Conservation (phyloP, 176 grass and related monocot species). For the Rhynchospora tenuis region DNA sequence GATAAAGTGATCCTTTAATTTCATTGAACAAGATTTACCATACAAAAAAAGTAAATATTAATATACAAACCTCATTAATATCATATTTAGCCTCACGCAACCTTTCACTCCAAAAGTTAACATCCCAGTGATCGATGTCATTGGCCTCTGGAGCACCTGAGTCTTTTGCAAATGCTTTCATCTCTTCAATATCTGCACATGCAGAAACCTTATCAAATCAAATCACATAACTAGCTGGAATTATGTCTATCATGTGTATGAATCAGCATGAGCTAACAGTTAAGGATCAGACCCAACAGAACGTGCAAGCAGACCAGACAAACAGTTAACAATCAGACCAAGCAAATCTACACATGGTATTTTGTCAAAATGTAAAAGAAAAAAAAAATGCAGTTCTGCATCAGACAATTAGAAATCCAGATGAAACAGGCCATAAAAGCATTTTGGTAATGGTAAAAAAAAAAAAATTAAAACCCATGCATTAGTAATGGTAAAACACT, state of each 20-base stretch:
- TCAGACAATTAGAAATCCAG: not conserved
- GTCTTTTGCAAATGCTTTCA: slow-evolving; percentile 57
- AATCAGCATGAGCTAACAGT: not conserved
- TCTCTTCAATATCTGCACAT: slow-evolving; percentile 73
- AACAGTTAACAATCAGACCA: not conserved
- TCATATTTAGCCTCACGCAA: slow-evolving; percentile 82
- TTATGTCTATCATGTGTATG: not conserved
- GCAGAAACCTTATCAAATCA: not conserved
- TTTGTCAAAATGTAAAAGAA: too few species aligned
- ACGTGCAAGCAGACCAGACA: too few species aligned
- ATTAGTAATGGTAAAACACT: not conserved
- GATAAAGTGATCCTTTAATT: not conserved
- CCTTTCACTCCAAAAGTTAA: slow-evolving; percentile 86
- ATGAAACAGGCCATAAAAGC: not conserved
- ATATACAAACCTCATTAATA: slow-evolving; percentile 68
- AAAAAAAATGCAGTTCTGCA: too few species aligned
- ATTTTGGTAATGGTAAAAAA: not conserved
- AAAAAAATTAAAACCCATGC: not conserved
- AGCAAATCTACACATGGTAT: not conserved
- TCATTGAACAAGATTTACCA: not conserved
- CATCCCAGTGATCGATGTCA: slow-evolving; percentile 68
- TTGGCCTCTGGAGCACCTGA: slow-evolving; percentile 68
- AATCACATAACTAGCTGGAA: not conserved
- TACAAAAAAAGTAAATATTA: not conserved
- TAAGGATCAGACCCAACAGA: not conserved